Evolutionary conservation across 257 asterid genomes (phyloP).

Genomic region (Anisodus tanguticus): DNA sequence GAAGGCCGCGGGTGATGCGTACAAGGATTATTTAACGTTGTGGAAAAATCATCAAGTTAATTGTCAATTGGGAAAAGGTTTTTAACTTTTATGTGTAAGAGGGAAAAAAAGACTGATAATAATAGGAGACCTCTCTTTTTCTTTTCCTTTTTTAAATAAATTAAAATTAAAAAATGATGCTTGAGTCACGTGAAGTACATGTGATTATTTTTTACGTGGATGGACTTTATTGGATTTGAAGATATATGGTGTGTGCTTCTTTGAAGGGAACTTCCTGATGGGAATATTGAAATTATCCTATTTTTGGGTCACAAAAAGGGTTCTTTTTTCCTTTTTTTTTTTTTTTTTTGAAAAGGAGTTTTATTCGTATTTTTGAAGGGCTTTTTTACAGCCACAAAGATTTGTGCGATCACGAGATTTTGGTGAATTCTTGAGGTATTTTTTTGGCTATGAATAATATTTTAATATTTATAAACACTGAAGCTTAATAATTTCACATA

Average conservation of each 20-base stretch:
- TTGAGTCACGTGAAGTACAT: background rate
- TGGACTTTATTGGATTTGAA: background rate
- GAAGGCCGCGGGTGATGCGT: background rate
- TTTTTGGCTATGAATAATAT: background rate
- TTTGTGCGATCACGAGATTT: background rate
- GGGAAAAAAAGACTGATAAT: background rate
- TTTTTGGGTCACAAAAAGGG: background rate
- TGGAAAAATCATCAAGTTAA: background rate
- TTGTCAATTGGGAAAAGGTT: background rate
- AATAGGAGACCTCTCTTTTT: background rate
- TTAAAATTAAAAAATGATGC: background rate
- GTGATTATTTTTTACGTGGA: conserved; percentile 1
- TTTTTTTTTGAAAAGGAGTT: background rate
- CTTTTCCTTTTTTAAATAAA: background rate
- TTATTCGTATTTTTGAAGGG: background rate
- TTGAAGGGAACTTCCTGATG: background rate
- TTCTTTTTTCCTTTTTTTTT: background rate
- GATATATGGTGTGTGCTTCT: conserved; percentile 4
- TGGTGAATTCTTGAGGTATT: background rate
- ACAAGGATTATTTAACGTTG: background rate
- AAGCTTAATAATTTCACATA: background rate
- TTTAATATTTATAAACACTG: background rate
- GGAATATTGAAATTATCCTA: background rate
- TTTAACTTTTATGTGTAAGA: too few relatives aligned
- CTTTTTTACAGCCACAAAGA: background rate